Conservation (phyloP, 768 basidiomycete species). For the Galerina marginata region DNA sequence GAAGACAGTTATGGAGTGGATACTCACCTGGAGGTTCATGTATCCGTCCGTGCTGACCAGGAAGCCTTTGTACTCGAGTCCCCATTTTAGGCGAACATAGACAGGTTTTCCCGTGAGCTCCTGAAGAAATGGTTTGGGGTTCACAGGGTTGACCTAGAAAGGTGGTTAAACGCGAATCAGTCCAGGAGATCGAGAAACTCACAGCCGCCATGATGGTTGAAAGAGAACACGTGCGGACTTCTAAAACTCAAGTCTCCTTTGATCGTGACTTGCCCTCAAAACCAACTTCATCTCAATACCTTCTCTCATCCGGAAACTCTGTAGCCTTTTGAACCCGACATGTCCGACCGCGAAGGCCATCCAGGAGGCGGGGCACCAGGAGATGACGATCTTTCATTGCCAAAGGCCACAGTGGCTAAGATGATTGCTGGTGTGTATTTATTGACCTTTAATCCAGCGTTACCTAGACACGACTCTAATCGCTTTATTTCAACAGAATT, state of each 20-base stretch:
- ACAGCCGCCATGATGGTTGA: conserved; percentile 71
- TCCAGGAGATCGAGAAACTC: conserved; percentile 32
- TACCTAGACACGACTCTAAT: conserved; percentile 9
- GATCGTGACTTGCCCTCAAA: not conserved
- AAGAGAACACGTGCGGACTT: conserved; percentile 48
- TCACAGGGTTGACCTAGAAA: conserved; percentile 84
- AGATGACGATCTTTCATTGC: conserved; percentile 95
- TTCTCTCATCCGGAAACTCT: not conserved
- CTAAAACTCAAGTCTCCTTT: conserved; percentile 22
- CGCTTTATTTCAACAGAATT: conserved; percentile 62
- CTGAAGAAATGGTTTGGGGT: conserved; percentile 98
- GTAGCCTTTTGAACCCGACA: conserved; percentile 33
- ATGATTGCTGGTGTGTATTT: conserved; percentile 81
- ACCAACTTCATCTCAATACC: conserved; percentile 4
- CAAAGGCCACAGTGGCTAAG: conserved; percentile 97
- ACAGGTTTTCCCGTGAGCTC: conserved; percentile 98
- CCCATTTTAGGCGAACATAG: conserved; percentile 97
- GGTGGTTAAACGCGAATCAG: conserved; percentile 12
- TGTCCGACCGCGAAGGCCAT: conserved; percentile 93
- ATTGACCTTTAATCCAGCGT: not conserved
- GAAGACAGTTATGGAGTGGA: not conserved
- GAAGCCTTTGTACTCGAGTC: conserved; percentile 98
- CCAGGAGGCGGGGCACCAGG: conserved; percentile 58
- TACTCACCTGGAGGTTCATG: conserved; percentile 95
- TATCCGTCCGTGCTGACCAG: conserved; percentile 98